Base-by-base conservation (phyloP, 371 early-diverging fungal genomes). In the Blakeslea trispora region DNA sequence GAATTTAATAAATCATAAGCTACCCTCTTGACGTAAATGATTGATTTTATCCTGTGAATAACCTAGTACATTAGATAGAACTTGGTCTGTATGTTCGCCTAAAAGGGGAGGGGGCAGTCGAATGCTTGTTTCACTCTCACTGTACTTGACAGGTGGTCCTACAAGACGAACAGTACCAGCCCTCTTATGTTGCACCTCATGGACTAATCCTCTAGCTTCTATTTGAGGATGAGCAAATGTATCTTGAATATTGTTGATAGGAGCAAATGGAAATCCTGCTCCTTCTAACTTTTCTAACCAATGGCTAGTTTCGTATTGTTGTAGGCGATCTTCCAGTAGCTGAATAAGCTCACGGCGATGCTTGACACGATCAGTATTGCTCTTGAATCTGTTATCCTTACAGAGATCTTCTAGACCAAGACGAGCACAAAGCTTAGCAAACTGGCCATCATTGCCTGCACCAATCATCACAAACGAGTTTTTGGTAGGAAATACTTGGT, bases 181-280 rank as follows among this genome's bases (percentile, higher is more conserved):
- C 18, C 75, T 83, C 28, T 89, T 88, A 65, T 96, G 97, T 3
- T 89, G 85, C 6, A 96, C 77, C 63, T 88, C 81, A 44, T 85
- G 85, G 0, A 96, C 82, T 71, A 95, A 84, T 5, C 81, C 77
- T 18, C 94, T 79, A 4, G 91, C 90, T 15, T 76, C 41, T 3
- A 95, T 81, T 64, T 96, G 97, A 15, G 94, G 94, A 68, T 96
- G 95, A 32, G 80, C 68, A 58, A 95, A 95, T 2, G 97, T 93
- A 57, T 91, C 81, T 51, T 72, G 61, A 31, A 95, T 86, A 54
- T 90, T 92, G 66, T 93, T 92, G 42, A 95, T 91, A 6, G 95
- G 94, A 9, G 88, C 90, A 71, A 85, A 91, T 3, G 94, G 94
- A 24, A 94, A 78, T 0, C 91, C 92, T 41, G 78, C 60, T 15